Conservation (phyloP, 1,284 basidiomycete genomes). For the Pseudozyma sp. region DNA sequence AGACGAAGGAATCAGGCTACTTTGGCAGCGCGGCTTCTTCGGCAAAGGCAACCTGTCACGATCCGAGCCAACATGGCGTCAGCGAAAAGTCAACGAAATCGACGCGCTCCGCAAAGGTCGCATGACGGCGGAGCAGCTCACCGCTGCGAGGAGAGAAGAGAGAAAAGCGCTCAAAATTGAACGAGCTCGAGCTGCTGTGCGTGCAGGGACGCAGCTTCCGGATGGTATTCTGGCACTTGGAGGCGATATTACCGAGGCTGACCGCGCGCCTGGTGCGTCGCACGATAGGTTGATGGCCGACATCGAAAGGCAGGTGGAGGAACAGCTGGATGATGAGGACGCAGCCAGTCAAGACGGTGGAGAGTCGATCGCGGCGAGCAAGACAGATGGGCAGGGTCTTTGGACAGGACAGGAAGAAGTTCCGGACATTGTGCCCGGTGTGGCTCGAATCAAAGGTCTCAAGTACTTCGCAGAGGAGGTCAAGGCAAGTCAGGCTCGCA, state of each 20-base stretch:
- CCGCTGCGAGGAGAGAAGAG: constrained; percentile 62
- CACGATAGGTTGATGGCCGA: constrained; percentile 53
- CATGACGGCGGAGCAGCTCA: constrained; percentile 66
- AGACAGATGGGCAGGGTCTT: constrained; percentile 8
- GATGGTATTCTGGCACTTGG: constrained; percentile 64
- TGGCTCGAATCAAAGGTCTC: constrained; percentile 59
- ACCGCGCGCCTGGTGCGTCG: constrained; percentile 43
- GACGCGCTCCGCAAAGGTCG: constrained; percentile 70
- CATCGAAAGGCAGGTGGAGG: constrained; percentile 52
- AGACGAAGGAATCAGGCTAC: constrained; percentile 67
- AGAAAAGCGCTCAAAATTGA: constrained; percentile 67
- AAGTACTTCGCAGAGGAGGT: constrained; percentile 61
- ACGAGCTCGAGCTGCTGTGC: constrained; percentile 63
- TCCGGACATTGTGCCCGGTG: constrained; percentile 52
- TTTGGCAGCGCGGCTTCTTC: constrained; percentile 95
- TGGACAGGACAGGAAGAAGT: constrained; percentile 60
- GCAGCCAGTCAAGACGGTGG: constrained; percentile 10
- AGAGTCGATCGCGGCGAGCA: not conserved
- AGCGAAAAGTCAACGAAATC: constrained; percentile 68
- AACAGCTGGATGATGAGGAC: constrained; percentile 52
- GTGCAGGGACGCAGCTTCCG: constrained; percentile 63
- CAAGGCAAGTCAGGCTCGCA: constrained; percentile 43
- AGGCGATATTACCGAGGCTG: constrained; percentile 68
- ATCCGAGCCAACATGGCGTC: constrained; percentile 90
- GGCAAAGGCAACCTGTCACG: constrained; percentile 93